Conservation (phyloP, 306 rosid species). For the Sicyos edulis region DNA sequence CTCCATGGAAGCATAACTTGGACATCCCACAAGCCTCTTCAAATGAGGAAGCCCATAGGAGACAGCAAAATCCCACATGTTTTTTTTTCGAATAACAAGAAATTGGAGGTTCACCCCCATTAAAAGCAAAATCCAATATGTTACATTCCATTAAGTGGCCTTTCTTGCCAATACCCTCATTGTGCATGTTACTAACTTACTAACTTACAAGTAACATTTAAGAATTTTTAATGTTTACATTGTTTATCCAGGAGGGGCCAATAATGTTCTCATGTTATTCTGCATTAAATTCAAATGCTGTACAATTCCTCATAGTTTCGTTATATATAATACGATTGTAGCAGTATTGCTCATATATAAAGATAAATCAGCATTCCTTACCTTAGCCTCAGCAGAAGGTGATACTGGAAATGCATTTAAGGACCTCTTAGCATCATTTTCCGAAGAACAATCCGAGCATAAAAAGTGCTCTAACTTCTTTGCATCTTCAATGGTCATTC, state of each 20-base stretch:
- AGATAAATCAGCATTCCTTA: conserved; percentile 16
- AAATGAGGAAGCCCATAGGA: too few species aligned
- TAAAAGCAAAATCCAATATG: too few species aligned
- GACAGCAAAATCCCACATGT: too few species aligned
- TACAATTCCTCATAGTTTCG: too few species aligned
- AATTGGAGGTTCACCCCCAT: too few species aligned
- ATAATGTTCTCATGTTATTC: neutral
- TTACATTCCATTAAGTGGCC: neutral
- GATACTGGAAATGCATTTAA: conserved; percentile 45
- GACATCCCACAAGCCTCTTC: too few species aligned
- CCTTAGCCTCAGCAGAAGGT: conserved; percentile 45
- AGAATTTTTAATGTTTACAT: neutral
- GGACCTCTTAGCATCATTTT: conserved; percentile 49
- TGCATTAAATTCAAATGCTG: neutral
- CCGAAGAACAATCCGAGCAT: conserved; percentile 54
- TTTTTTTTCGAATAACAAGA: too few species aligned
- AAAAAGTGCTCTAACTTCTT: conserved; percentile 52
- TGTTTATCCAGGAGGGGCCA: neutral
- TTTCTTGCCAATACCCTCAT: neutral
- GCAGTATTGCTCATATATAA: neutral
- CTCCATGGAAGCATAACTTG: too few species aligned
- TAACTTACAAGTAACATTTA: neutral
- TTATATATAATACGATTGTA: neutral
- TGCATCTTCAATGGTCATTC: conserved; percentile 61
- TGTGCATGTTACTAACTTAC: neutral